These are phyloP conservation scores for Cryptococcus sp. DNA, from an alignment of 1,284 basidiomycete species.

Conservation along the genomic window DNA sequence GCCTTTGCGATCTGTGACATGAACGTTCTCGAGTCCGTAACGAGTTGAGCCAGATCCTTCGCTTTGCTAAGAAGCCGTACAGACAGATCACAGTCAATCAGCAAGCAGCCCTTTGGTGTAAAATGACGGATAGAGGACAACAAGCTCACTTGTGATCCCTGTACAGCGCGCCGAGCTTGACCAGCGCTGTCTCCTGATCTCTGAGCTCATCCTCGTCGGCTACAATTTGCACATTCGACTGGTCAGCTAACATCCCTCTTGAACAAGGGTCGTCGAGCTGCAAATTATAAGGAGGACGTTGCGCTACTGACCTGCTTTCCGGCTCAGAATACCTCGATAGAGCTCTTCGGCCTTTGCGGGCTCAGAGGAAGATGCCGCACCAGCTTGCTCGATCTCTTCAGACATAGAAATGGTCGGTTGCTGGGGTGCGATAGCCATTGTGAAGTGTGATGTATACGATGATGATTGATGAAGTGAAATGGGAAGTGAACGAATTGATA, in stretches of 20 bases:
- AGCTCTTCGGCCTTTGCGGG: conserved; percentile 42
- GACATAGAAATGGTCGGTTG: conserved; percentile 19
- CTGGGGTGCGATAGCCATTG: conserved; percentile 12
- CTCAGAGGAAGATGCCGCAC: conserved; percentile 29
- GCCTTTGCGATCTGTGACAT: conserved; percentile 96
- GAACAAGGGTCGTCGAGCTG: not conserved
- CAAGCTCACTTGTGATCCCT: conserved; percentile 73
- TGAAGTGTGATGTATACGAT: not conserved
- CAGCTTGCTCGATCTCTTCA: conserved; percentile 36
- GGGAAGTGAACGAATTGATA: too few species aligned
- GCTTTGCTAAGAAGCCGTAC: conserved; percentile 64
- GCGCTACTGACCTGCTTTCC: conserved; percentile 38
- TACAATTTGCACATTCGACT: conserved; percentile 8
- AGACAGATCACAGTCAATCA: not conserved
- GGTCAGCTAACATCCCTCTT: not conserved
- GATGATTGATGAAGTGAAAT: too few species aligned
- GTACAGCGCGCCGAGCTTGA: conserved; percentile 85
- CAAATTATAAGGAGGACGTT: not conserved
- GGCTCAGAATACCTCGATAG: conserved; percentile 38
- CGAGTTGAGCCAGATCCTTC: conserved; percentile 79
- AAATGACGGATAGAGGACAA: not conserved
- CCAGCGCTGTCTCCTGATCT: conserved; percentile 82
- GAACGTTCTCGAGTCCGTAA: conserved; percentile 82
- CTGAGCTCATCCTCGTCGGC: conserved; percentile 64
- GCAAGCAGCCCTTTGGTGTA: not conserved